phyloP scores from a whole-genome alignment of 1,284 basidiomycete genomes.

The Lentinula novae-zelandiae region DNA sequence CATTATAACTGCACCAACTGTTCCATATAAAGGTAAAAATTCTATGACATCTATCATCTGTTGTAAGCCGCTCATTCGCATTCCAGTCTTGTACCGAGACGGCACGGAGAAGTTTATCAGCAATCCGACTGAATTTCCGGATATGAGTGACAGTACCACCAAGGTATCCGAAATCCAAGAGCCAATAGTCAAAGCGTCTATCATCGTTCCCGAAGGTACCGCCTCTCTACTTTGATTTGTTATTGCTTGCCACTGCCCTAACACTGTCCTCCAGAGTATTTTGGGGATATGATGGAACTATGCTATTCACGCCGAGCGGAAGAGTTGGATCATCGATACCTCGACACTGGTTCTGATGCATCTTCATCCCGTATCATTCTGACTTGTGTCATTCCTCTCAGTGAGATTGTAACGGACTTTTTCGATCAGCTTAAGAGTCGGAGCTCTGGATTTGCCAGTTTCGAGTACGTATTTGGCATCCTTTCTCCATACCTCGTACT shows the following conservation, averaged over 20 bases:
- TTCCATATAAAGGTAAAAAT: conserved; percentile 80
- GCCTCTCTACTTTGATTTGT: conserved; percentile 12
- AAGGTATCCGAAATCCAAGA: conserved; percentile 80
- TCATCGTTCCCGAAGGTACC: conserved; percentile 86
- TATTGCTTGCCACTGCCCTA: neutral
- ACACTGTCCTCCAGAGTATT: conserved; percentile 50
- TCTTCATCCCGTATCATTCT: conserved; percentile 69
- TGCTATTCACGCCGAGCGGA: conserved; percentile 80
- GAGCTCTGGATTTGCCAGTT: conserved; percentile 90
- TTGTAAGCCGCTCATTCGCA: conserved; percentile 10
- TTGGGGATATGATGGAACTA: conserved; percentile 91
- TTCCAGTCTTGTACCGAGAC: conserved; percentile 65
- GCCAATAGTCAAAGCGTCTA: conserved; percentile 86
- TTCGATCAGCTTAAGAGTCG: conserved; percentile 89
- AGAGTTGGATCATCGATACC: conserved; percentile 73
- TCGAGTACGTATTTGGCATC: conserved; percentile 57
- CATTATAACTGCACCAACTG: conserved; percentile 90
- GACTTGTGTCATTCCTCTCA: conserved; percentile 79
- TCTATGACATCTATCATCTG: neutral
- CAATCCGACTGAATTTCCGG: conserved; percentile 93
- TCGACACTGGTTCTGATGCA: conserved; percentile 57
- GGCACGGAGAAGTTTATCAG: conserved; percentile 72
- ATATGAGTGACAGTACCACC: conserved; percentile 58
- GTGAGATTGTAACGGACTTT: conserved; percentile 91
- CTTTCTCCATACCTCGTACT: conserved; percentile 4